These are phyloP conservation scores for Cucurbita maxima DNA, from an alignment of 306 rosid species.

Conservation along the genomic window DNA sequence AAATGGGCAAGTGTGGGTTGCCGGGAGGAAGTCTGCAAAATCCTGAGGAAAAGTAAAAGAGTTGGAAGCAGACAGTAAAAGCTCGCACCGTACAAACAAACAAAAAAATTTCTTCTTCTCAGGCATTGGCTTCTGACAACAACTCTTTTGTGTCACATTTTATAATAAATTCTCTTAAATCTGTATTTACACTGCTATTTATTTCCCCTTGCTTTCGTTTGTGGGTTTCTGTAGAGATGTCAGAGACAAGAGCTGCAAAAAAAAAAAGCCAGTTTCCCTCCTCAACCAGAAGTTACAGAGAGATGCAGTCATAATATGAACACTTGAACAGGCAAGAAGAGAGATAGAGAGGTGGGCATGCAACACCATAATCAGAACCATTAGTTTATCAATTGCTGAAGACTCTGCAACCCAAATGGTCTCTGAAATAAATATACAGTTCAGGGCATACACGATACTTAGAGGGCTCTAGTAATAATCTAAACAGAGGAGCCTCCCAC, in stretches of 20 bases:
- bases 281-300: slow-evolving; percentile 49
- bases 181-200: slow-evolving; percentile 1
- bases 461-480: slow-evolving; percentile 6
- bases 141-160: slow-evolving; percentile 33
- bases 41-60: slow-evolving; percentile 66
- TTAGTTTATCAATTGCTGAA: slow-evolving; percentile 76
- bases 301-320: slow-evolving; percentile 68
- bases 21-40: slow-evolving; percentile 37
- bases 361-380: slow-evolving; percentile 69
- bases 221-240: slow-evolving; percentile 85
- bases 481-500: slow-evolving; percentile 14
- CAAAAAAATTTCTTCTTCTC: slow-evolving; percentile 13
- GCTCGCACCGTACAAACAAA: slow-evolving; percentile 54
- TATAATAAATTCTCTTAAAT: slow-evolving; percentile 24
- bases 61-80: slow-evolving; percentile 70
- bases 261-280: slow-evolving; percentile 33
- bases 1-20: slow-evolving; percentile 39
- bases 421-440: slow-evolving; percentile 80
- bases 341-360: slow-evolving; percentile 36
- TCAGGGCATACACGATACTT: not conserved
- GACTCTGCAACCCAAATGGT: slow-evolving; percentile 78
- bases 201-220: slow-evolving; percentile 33
- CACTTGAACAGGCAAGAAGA: slow-evolving; percentile 21
- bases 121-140: slow-evolving; percentile 45
- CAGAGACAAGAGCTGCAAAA: slow-evolving; percentile 84